Evolutionary conservation across 805 yeast species (phyloP), one percentile per base, ranked within the genome.

Genomic region (Ogataea corticis): DNA sequence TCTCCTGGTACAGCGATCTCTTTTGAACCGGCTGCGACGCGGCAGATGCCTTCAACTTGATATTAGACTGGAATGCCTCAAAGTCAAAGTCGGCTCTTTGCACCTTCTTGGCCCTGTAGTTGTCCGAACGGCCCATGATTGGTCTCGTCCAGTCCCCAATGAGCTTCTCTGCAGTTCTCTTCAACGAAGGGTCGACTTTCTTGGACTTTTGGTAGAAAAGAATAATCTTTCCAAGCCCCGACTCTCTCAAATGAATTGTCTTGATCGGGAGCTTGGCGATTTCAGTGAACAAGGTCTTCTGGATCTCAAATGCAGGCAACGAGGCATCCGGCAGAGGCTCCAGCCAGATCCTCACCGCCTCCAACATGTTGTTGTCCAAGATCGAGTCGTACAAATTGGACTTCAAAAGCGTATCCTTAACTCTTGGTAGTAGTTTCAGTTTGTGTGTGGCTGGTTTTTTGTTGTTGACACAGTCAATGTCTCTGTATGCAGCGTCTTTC

Each of bases 81-180:
- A 79, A 77, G 64, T 85, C 85, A 67, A 87, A 90, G 37, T 79
- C 80, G 50, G 80, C 77, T 50, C 82, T 77, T 57, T 77, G 77
- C 49, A 92, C 83, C 50, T 80, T 74, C 68, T 87, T 83, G 67
- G 92, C 97, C 65, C 94, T 83, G 72, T 91, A 92, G 58, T 91
- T 89, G 67, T 92, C 98, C 3, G 95, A 85, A 49, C 96, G 85
- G 55, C 96, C 96, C 76, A 94, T 87, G 51, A 94, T 89, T 36
- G 99, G 99, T 68, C 99, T 80, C 7, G 97, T 92, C 99, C 99
- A 94, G 65, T 90, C 96, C 19, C 96, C 96, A 54, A 94, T 85
- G 49, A 94, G 72, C 62, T 82, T 82, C 61, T 94, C 98, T 5
- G 96, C 98, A 32, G 84, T 75, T 63, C 95, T 83, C 65, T 92